Base-by-base conservation (phyloP, 2,329 filamentous ascomycete genomes). In the Fusarium anguioides region DNA sequence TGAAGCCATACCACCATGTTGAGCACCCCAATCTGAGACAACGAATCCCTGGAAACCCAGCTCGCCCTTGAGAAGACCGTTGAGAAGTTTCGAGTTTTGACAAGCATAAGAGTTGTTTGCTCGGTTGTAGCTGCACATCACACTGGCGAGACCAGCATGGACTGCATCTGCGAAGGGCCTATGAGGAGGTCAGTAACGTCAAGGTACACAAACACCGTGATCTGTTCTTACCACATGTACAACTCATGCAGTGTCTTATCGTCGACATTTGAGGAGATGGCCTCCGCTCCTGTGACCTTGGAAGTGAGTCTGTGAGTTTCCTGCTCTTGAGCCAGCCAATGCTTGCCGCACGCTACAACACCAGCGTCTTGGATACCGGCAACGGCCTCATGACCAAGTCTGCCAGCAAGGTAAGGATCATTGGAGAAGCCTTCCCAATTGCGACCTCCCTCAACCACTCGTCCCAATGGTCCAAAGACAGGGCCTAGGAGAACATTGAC, bases 51-150 rank as follows among this genome's bases (percentile, higher is more conserved):
- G 89, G 70, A 92, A 92, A 0, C 88, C 89, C 27, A 92, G 80
- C 75, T 93, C 90, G 36, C 89, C 88, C 68, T 93, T 93, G 10
- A 93, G 79, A 2, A 93, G 11, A 3, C 50, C 58, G 1, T 63
- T 63, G 2, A 63, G 42, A 15, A 62, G 58, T 5, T 63, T 63
- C 0, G 58, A 63, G 50, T 63, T 63, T 4, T 62, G 58, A 14
- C 58, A 63, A 2, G 49, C 60, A 7, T 63, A 78, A 1, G 86
- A 87, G 69, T 91, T 92, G 53, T 90, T 82, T 5, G 88, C 78
- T 69, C 88, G 87, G 72, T 91, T 90, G 68, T 96, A 96, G 3
- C 87, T 86, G 74, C 92, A 93, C 93, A 96, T 96, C 51, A 96
- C 81, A 6, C 88, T 89, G 2, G 87, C 90, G 3, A 93, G 91